A percentile compares a stretch with the other conserved stretches of the same genome.
phyloP scores from a whole-genome alignment of 1,284 basidiomycete genomes.

The Coniophora puteana region DNA sequence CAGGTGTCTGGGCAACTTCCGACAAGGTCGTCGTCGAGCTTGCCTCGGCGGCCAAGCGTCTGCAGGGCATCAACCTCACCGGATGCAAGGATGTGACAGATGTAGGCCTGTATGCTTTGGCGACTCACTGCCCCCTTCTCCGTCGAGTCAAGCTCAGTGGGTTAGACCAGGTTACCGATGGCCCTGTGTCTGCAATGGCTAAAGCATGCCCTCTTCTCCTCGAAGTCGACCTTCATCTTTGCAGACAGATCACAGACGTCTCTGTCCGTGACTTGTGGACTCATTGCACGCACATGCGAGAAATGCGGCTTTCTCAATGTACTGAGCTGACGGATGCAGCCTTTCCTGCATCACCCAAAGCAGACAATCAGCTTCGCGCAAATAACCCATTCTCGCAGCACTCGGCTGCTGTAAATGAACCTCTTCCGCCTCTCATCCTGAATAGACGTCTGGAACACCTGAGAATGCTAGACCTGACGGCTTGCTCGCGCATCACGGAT shows the following conservation, averaged over 20 bases:
- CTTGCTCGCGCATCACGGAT: slow-evolving; percentile 81
- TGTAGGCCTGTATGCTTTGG: slow-evolving; percentile 74
- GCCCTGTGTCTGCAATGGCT: slow-evolving; percentile 79
- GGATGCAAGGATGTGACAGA: slow-evolving; percentile 85
- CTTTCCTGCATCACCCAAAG: slow-evolving; percentile 70
- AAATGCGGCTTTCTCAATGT: slow-evolving; percentile 86
- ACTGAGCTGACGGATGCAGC: slow-evolving; percentile 77
- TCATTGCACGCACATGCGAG: slow-evolving; percentile 80
- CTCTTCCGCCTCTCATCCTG: slow-evolving; percentile 60
- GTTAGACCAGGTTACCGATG: slow-evolving; percentile 75
- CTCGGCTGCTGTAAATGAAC: slow-evolving; percentile 31
- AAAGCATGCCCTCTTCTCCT: slow-evolving; percentile 82
- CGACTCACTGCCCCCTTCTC: slow-evolving; percentile 70
- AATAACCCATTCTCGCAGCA: slow-evolving; percentile 52
- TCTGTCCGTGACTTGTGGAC: slow-evolving; percentile 86
- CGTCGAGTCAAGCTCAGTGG: slow-evolving; percentile 87
- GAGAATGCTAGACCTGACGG: slow-evolving; percentile 88
- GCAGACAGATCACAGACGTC: slow-evolving; percentile 74
- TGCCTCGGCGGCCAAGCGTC: slow-evolving; percentile 64
- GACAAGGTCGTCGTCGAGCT: slow-evolving; percentile 72
- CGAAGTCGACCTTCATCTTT: slow-evolving; percentile 91
- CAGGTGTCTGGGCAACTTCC: slow-evolving; percentile 66
- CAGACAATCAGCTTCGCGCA: slow-evolving; percentile 31
- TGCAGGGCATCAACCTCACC: slow-evolving; percentile 93
- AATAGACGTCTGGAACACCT: slow-evolving; percentile 72